phyloP scores from a whole-genome alignment of 1,284 basidiomycete genomes.

The Kalmanozyma brasiliensis region DNA sequence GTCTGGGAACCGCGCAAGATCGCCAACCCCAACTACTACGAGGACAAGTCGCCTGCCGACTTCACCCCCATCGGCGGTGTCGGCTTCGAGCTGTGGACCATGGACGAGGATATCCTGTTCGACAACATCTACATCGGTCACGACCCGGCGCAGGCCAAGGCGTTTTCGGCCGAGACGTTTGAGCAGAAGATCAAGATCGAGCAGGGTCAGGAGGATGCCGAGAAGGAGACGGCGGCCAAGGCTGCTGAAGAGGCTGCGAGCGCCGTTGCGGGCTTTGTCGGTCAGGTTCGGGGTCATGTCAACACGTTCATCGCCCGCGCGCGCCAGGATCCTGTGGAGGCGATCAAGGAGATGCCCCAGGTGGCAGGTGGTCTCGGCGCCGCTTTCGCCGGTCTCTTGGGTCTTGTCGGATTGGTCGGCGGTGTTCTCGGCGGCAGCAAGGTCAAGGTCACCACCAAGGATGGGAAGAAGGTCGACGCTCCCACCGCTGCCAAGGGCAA shows the following conservation, averaged over 20 bases:
- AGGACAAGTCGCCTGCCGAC: slow-evolving; percentile 86
- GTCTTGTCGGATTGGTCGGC: slow-evolving; percentile 54
- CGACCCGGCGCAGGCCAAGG: slow-evolving; percentile 58
- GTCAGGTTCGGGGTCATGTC: slow-evolving; percentile 44
- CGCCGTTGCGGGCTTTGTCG: slow-evolving; percentile 30
- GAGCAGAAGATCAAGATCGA: slow-evolving; percentile 62
- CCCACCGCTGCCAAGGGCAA: slow-evolving; percentile 40
- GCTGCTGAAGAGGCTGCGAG: slow-evolving; percentile 30
- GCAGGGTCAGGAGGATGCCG: slow-evolving; percentile 54
- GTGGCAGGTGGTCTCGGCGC: slow-evolving; percentile 59
- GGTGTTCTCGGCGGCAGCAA: slow-evolving; percentile 50
- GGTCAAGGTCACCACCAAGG: slow-evolving; percentile 41
- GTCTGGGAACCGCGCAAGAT: slow-evolving; percentile 63
- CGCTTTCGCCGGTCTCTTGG: slow-evolving; percentile 53
- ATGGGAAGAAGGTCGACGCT: slow-evolving; percentile 54
- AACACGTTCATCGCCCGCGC: slow-evolving; percentile 47
- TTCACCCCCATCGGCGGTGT: slow-evolving; percentile 71
- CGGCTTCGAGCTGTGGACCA: slow-evolving; percentile 67
- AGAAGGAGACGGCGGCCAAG: slow-evolving; percentile 33
- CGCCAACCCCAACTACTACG: slow-evolving; percentile 87
- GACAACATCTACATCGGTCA: slow-evolving; percentile 68
- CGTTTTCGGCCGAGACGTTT: slow-evolving; percentile 62
- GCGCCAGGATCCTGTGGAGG: slow-evolving; percentile 53
- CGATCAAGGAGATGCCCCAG: slow-evolving; percentile 60
- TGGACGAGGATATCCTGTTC: slow-evolving; percentile 67